phyloP scores from a whole-genome alignment of 2,329 filamentous ascomycete genomes.

The Teratosphaeriaceae sp. region DNA sequence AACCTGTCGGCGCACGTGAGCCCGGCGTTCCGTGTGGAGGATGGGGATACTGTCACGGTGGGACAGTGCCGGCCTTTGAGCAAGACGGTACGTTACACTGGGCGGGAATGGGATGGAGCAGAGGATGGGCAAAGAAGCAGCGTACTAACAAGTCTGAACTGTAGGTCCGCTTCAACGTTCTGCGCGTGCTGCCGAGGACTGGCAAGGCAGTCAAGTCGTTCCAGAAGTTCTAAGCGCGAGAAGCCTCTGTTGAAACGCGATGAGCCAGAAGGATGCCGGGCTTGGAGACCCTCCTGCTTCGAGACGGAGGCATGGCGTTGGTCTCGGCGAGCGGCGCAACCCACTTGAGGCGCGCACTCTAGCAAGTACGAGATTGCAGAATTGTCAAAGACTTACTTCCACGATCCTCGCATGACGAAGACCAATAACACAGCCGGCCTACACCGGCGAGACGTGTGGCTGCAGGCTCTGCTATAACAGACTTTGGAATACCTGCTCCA shows the following conservation, averaged over 20 bases:
- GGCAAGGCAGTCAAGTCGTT: constrained; percentile 98
- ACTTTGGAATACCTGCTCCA: too few species aligned
- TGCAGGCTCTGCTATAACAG: too few species aligned
- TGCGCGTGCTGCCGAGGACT: constrained; percentile 94
- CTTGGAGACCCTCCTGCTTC: not conserved
- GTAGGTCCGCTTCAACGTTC: constrained; percentile 98
- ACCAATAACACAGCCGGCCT: too few species aligned
- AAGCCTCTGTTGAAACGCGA: too few species aligned
- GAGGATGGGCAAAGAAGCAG: not conserved
- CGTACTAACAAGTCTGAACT: constrained; percentile 14
- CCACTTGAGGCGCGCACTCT: too few species aligned
- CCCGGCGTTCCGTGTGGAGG: constrained; percentile 99
- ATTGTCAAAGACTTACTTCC: too few species aligned
- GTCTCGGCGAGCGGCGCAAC: too few species aligned
- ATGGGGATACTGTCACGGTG: constrained; percentile 98
- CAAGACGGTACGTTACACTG: constrained; percentile 87
- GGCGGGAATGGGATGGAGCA: not conserved
- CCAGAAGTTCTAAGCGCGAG: constrained; percentile 77
- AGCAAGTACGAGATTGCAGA: too few species aligned
- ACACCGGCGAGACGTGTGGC: too few species aligned
- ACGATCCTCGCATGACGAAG: too few species aligned
- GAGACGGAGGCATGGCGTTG: not conserved
- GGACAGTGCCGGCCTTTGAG: constrained; percentile 98
- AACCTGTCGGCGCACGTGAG: constrained; percentile 99
- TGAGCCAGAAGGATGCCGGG: not conserved